Conservation (phyloP, 164 flowering plant species). For the Echeveria elegans region DNA sequence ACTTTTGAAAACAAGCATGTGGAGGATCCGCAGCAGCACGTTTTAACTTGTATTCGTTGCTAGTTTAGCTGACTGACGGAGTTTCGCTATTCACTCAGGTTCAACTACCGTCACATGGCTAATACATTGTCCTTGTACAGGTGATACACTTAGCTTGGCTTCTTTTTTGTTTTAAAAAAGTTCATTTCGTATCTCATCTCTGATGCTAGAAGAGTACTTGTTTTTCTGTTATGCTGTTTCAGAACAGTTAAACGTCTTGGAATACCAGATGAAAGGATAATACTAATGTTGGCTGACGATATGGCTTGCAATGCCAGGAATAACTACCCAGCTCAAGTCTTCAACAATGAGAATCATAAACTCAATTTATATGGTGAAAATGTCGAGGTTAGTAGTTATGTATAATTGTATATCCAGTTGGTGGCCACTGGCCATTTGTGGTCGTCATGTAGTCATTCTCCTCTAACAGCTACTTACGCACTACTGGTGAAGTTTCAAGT, state of each 20-base stretch:
- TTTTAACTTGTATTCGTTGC: too few relatives aligned
- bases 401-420: too few relatives aligned
- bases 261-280: constrained; percentile 98
- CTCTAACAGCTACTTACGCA: too few relatives aligned
- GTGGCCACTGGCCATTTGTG: background rate
- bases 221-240: constrained; percentile 6
- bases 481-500: background rate
- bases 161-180: background rate
- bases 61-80: too few relatives aligned
- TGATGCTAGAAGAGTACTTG: background rate
- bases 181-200: constrained; percentile 3
- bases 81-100: constrained; percentile 44
- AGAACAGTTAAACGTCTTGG: constrained; percentile 96
- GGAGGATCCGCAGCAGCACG: too few relatives aligned
- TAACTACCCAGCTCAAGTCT: constrained; percentile 94
- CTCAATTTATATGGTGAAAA: constrained; percentile 97
- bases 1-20: too few relatives aligned
- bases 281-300: constrained; percentile 97
- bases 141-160: constrained; percentile 25
- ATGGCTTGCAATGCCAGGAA: constrained; percentile 99
- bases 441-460: background rate
- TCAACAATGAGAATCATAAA: constrained; percentile 92
- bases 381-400: constrained; percentile 70
- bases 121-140: constrained; percentile 92
- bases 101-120: constrained; percentile 99